These are phyloP conservation scores for Blastobotrys mokoenaii DNA, from an alignment of 805 yeast genomes.

Conservation along the genomic window DNA sequence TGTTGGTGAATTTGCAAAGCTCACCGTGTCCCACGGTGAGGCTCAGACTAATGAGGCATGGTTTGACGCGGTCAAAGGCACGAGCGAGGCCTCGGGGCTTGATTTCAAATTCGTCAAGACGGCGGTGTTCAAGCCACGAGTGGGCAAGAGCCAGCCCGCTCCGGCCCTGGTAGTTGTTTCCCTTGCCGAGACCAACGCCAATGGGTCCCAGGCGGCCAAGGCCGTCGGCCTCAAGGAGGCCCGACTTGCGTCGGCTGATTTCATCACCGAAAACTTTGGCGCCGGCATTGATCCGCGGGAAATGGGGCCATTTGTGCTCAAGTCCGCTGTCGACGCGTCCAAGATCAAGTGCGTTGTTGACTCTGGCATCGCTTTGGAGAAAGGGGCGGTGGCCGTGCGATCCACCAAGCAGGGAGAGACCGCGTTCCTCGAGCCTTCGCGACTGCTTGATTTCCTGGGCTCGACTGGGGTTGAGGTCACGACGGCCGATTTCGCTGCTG, in stretches of 20 bases:
- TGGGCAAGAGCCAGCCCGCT: constrained; percentile 71
- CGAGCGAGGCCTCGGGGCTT: constrained; percentile 5
- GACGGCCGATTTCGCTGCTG: constrained; percentile 30
- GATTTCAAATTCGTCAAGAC: constrained; percentile 43
- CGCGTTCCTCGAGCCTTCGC: constrained; percentile 33
- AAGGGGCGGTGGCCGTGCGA: constrained; percentile 25
- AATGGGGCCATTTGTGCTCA: constrained; percentile 21
- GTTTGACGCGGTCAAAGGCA: constrained; percentile 11
- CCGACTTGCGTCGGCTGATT: constrained; percentile 76
- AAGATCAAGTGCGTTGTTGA: constrained; percentile 51
- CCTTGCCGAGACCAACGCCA: constrained; percentile 59
- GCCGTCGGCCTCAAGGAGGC: constrained; percentile 73
- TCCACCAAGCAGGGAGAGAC: constrained; percentile 26
- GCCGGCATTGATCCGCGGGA: constrained; percentile 37
- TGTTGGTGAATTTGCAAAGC: constrained; percentile 4
- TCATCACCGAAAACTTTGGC: constrained; percentile 56
- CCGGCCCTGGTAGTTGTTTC: constrained; percentile 80
- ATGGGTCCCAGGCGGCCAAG: constrained; percentile 54
- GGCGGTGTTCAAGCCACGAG: constrained; percentile 83
- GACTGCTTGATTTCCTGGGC: constrained; percentile 34
- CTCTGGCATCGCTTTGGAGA: constrained; percentile 26
- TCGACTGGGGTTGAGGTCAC: constrained; percentile 41
- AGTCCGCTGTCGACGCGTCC: constrained; percentile 37
- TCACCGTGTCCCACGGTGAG: constrained; percentile 13
- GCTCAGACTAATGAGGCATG: constrained; percentile 18